Percentiles rank a stretch among this genome's conserved stretches.
Conservation (phyloP, 345 rosid genomes). For the Brassica rapa region DNA sequence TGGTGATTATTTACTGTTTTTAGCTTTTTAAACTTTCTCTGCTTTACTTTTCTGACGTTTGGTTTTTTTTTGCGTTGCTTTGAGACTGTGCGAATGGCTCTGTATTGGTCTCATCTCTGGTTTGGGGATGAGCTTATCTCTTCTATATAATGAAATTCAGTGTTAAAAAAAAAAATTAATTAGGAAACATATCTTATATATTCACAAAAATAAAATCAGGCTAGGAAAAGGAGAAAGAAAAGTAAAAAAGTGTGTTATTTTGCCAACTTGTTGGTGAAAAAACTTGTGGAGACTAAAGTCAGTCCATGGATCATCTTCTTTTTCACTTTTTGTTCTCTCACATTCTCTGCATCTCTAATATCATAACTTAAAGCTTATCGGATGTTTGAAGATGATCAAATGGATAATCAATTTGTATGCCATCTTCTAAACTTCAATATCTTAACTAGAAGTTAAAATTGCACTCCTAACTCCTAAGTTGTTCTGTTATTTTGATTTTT, state of each 20-base stretch:
- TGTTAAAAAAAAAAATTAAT: background rate
- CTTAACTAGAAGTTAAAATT: background rate
- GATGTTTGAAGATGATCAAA: background rate
- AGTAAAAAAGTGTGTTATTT: constrained; percentile 5
- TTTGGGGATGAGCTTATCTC: too few relatives aligned
- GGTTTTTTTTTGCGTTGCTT: too few relatives aligned
- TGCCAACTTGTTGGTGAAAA: constrained; percentile 32
- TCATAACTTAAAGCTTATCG: background rate
- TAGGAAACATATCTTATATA: constrained; percentile 29
- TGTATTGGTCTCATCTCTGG: too few relatives aligned
- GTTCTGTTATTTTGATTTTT: background rate
- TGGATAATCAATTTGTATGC: background rate
- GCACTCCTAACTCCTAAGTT: background rate
- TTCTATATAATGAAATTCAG: too few relatives aligned
- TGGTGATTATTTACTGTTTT: too few relatives aligned
- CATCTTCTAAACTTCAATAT: background rate
- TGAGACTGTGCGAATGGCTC: too few relatives aligned
- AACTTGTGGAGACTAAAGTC: background rate
- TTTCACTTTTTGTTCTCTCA: background rate
- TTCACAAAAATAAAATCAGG: background rate
- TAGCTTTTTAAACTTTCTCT: too few relatives aligned
- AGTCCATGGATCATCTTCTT: background rate
- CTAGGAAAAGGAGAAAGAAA: constrained; percentile 1
- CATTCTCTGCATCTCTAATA: background rate
- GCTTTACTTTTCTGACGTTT: too few relatives aligned